phyloP scores from a whole-genome alignment of 306 rosid species.

The Lathyrus aphaca region DNA sequence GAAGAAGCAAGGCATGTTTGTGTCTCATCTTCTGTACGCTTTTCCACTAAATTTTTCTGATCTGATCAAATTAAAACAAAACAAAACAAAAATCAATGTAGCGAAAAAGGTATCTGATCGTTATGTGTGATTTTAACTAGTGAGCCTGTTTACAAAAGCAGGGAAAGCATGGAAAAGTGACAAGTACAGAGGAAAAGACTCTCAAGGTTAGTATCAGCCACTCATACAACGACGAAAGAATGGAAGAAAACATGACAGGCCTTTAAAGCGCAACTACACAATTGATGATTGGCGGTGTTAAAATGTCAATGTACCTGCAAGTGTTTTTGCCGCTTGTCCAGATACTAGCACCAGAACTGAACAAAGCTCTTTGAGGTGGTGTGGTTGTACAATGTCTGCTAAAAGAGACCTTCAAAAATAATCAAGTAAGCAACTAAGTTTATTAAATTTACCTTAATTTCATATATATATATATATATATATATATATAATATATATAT shows the following conservation, averaged over 20 bases:
- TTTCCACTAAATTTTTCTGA: constrained; percentile 60
- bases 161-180: constrained; percentile 3
- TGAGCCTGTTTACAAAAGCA: constrained; percentile 3
- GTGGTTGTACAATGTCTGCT: constrained; percentile 96
- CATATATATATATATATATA: constrained; percentile 26
- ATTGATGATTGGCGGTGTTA: constrained; percentile 6
- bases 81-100: constrained; percentile 19
- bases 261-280: constrained; percentile 13
- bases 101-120: neutral
- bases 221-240: constrained; percentile 8
- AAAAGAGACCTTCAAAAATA: constrained; percentile 78
- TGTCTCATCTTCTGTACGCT: constrained; percentile 61
- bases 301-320: constrained; percentile 63
- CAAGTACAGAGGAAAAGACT: neutral
- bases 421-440: constrained; percentile 50
- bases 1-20: constrained; percentile 75
- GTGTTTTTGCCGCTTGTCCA: constrained; percentile 82
- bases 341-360: constrained; percentile 86
- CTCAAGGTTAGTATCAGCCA: constrained; percentile 22
- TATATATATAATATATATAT: constrained; percentile 24
- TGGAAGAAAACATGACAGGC: constrained; percentile 20
- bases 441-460: constrained; percentile 22
- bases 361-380: constrained; percentile 93
- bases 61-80: constrained; percentile 53
- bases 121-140: constrained; percentile 24